Base-by-base conservation (phyloP, 106 monocot species). In the Phalaenopsis aphrodite region DNA sequence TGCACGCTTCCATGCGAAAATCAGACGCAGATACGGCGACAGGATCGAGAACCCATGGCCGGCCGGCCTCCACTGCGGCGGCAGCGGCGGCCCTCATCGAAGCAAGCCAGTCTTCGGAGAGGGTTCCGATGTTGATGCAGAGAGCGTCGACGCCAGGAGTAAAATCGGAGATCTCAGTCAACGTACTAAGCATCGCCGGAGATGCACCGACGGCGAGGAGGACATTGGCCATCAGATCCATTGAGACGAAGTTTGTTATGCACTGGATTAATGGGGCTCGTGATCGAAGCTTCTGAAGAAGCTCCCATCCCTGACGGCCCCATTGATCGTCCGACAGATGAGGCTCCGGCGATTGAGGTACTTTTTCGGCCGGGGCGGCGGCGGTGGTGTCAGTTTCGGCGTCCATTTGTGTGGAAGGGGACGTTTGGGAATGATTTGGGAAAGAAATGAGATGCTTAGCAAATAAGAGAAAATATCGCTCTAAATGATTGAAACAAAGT, bases 31-130 rank as follows among this genome's bases (percentile, higher is more conserved):
- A 86, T 18, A 86, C 90, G 11, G 96, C 96, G n/a, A 94, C 96
- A 17, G 96, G 96, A 72, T 97, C 96, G 79, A 97, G 94, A 12
- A 97, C 87, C 96, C 96, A 97, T 2, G 96, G 94, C 55, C 85
- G 79, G 19, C 80, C 75, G 7, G 83, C 72, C 1, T 37, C 5
- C 2, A 15, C 45, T 4, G 96, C 91, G 36, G 79, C 82, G 49
- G 48, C 75, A 12, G 95, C 91, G n/a, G 91, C 93, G 43, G 89
- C 78, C 17, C 57, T 41, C 96, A 97, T 97, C 10, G 96, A 87
- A 1, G 90, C 90, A 47, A 97, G 78, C 96, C 96, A 92, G 14
- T 7, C 75, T 15, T 80, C 86, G 46, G 91, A 85, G 47, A 97
- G 87, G 19, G 96, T 97, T 48, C 96, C 96, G 52, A 97, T 47